These are phyloP conservation scores for Arthroderma uncinatum DNA, from an alignment of 2,329 filamentous ascomycete species.

Conservation along the genomic window DNA sequence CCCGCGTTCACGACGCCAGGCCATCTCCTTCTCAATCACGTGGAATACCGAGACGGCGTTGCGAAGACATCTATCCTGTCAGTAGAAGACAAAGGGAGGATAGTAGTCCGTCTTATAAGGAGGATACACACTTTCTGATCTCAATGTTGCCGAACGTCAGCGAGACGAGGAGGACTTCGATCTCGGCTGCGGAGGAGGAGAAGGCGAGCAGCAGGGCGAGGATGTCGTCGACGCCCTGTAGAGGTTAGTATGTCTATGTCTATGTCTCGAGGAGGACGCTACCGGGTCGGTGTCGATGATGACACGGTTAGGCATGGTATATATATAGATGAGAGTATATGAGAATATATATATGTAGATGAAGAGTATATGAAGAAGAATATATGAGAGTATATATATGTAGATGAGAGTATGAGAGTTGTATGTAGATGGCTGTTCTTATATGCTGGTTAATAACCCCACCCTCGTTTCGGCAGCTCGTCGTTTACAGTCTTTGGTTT, in stretches of 20 bases:
- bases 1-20: constrained; percentile 64
- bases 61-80: constrained; percentile 55
- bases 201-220: constrained; percentile 80
- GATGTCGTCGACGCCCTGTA: constrained; percentile 72
- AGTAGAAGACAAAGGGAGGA: neutral
- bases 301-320: constrained; percentile 46
- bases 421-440: no score
- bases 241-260: neutral
- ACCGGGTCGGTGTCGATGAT: constrained; percentile 97
- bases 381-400: no score
- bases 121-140: constrained; percentile 54
- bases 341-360: neutral
- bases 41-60: constrained; percentile 89
- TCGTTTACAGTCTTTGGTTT: neutral
- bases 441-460: neutral
- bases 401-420: no score
- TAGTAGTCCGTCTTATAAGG: neutral
- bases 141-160: constrained; percentile 92
- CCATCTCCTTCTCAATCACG: constrained; percentile 76
- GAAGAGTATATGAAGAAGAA: neutral
- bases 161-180: constrained; percentile 76
- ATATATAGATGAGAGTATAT: neutral
- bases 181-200: constrained; percentile 66
- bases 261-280: constrained; percentile 18
- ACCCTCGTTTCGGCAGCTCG: neutral